Conservation (phyloP, 306 rosid genomes). For the Vigna unguiculata region DNA sequence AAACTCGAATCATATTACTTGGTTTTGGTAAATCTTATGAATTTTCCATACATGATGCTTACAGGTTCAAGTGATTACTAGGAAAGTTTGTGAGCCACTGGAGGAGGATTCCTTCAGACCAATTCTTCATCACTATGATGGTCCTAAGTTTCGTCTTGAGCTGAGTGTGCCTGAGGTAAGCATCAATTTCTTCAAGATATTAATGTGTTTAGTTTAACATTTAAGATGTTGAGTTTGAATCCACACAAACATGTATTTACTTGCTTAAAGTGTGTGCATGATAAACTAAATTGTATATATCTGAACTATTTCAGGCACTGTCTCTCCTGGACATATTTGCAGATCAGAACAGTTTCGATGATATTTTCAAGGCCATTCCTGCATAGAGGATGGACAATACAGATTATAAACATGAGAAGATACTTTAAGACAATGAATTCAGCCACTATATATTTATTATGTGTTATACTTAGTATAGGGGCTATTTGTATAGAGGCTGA, state of each 20-base stretch:
- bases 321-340: conserved; percentile 90
- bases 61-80: conserved; percentile 79
- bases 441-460: conserved; percentile 31
- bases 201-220: too few relatives aligned
- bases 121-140: conserved; percentile 94
- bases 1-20: not conserved
- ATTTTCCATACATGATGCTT: conserved; percentile 9
- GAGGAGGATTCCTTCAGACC: conserved; percentile 97
- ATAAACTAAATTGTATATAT: not conserved
- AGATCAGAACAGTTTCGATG: conserved; percentile 59
- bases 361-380: conserved; percentile 49
- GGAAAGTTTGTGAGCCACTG: conserved; percentile 82
- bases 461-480: not conserved
- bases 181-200: not conserved
- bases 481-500: conserved; percentile 48
- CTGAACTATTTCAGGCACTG: conserved; percentile 63
- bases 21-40: conserved; percentile 1
- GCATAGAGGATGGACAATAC: conserved; percentile 42
- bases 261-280: too few relatives aligned
- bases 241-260: too few relatives aligned
- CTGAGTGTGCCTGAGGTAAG: conserved; percentile 80
- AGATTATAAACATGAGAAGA: conserved; percentile 35
- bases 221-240: too few relatives aligned
- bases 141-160: conserved; percentile 94
- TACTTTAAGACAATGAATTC: conserved; percentile 19